phyloP scores from a whole-genome alignment of 257 asterid species.

The Fraxinus excelsior region DNA sequence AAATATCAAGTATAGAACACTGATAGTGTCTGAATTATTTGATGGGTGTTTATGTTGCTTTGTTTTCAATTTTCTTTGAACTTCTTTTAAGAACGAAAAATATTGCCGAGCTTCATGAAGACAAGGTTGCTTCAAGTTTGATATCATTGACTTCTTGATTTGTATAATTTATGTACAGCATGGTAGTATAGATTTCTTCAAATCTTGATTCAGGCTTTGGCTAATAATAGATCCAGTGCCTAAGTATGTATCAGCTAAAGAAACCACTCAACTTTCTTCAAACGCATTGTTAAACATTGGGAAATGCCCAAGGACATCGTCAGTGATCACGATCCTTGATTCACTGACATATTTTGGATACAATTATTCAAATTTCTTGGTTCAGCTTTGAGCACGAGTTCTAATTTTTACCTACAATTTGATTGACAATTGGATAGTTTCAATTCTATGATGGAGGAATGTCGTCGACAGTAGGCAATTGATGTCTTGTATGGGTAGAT shows the following conservation, averaged over 20 bases:
- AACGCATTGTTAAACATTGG: no score
- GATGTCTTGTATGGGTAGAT: slow-evolving; percentile 45
- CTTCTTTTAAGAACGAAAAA: not conserved
- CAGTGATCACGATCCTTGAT: no score
- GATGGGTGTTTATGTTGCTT: slow-evolving; percentile 4
- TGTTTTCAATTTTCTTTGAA: not conserved
- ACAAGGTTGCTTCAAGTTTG: slow-evolving; percentile 5
- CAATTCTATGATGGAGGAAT: no score
- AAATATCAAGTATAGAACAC: not conserved
- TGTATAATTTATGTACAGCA: not conserved
- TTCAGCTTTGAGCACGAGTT: no score
- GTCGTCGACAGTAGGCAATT: slow-evolving; percentile 42
- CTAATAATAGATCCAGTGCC: not conserved
- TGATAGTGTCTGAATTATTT: slow-evolving; percentile 19
- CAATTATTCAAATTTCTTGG: no score
- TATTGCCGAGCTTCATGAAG: not conserved
- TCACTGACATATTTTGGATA: no score
- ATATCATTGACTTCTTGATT: not conserved
- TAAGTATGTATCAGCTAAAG: no score
- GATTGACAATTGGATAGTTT: no score
- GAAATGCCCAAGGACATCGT: no score
- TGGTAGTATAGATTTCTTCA: not conserved
- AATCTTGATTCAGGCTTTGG: not conserved
- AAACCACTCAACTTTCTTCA: no score
- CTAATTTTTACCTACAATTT: no score